Evolutionary conservation across 768 basidiomycete genomes (phyloP).

Genomic region (Fistulinella prunicolor): DNA sequence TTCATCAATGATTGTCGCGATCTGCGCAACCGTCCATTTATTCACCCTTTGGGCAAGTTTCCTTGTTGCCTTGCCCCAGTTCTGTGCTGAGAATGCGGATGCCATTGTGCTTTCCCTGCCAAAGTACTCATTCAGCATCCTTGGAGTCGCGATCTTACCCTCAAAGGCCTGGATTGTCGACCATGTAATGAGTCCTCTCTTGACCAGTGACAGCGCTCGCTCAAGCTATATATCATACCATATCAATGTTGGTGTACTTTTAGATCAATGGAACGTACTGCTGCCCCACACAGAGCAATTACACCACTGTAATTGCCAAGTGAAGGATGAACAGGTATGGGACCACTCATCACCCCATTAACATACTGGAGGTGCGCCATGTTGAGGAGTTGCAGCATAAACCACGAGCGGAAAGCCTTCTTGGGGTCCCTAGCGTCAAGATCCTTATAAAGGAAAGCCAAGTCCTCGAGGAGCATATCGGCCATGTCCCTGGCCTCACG

Average conservation of each 20-base stretch:
- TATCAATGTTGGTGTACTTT: too few species aligned
- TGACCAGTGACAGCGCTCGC: too few species aligned
- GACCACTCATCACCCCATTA: not conserved
- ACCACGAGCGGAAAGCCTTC: not conserved
- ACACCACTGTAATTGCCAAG: not conserved
- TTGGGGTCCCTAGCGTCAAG: not conserved
- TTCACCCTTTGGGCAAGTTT: not conserved
- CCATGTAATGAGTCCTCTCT: too few species aligned
- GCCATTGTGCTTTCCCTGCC: too few species aligned
- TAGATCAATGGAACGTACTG: not conserved
- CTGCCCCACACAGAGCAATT: not conserved
- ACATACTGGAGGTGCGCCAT: not conserved
- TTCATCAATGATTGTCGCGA: not conserved
- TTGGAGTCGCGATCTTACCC: too few species aligned
- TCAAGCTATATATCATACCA: too few species aligned
- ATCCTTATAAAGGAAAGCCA: not conserved
- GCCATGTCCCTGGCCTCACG: constrained; percentile 1
- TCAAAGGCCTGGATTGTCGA: too few species aligned
- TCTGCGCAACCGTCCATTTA: not conserved
- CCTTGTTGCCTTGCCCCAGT: not conserved
- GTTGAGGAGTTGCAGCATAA: constrained; percentile 1
- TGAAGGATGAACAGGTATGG: not conserved
- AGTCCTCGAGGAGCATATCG: not conserved
- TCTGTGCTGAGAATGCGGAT: not conserved
- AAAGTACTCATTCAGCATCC: too few species aligned